Base-by-base conservation (phyloP, 306 rosid species). In the Phaseolus lunatus region DNA sequence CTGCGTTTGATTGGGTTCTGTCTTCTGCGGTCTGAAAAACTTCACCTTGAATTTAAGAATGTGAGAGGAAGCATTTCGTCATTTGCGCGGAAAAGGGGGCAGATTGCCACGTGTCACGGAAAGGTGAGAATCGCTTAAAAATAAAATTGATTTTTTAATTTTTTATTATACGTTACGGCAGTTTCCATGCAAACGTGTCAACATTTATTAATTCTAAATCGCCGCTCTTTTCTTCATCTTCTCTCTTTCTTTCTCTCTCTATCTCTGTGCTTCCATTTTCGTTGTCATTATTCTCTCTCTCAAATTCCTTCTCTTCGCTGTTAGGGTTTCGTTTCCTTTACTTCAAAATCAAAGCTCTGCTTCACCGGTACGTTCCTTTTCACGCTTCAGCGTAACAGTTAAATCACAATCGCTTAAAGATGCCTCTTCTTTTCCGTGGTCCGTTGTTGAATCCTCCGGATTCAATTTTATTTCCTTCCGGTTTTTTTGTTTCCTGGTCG, bases 321-420 rank as follows among this genome's bases (percentile, higher is more conserved):
- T 81, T 86, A 81, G 88, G 96, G 87, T 90, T 95, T 84, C 95
- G 86, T 88, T 88, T 82, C 84, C 90, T 92, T 90, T 88, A 89
- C 97, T 91, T 84, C 85, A 49, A 92, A 86, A 78, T 74, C 77
- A 67, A 53, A 70, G 45, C 67, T 11, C 64, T n/a, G 54, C 88
- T 80, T 86, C 84, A 43, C 85, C 19, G 95, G 96, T 95, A 88
- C 88, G 90, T 84, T 81, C 70, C 78, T 75, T 37, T 64, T 27
- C 72, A 26, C 54, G 56, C 86, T 87, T 83, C 31, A 19, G 54
- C 69, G 66, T 62, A 52, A 41, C 69, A 57, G 37, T 70, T 23
- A 15, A 52, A 27, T 80, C 71, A 4, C 70, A 5, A 52, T 13
- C 73, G 78, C 65, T 52, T 47, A 43, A 41, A 67, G n/a, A 71